Conservation (phyloP, 208 protist species). For the Trypanosoma melophagium region DNA sequence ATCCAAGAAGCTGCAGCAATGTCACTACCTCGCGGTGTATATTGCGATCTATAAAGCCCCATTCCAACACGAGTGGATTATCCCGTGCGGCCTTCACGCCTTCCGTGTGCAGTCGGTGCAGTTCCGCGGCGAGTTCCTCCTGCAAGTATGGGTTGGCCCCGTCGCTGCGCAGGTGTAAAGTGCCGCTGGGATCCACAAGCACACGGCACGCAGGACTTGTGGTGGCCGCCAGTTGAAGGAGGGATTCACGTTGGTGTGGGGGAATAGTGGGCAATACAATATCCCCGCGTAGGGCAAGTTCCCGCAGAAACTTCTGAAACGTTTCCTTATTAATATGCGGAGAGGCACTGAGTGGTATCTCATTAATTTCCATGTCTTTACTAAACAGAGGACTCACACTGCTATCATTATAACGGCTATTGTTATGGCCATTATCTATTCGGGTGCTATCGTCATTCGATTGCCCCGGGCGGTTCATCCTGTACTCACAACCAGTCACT, state of each 20-base stretch:
- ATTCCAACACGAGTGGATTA: constrained; percentile 13
- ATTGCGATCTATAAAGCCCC: constrained; percentile 29
- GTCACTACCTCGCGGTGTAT: constrained; percentile 27
- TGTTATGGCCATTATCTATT: no score
- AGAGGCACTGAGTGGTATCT: neutral
- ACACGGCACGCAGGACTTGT: constrained; percentile 15
- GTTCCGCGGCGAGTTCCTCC: constrained; percentile 3
- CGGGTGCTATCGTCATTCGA: no score
- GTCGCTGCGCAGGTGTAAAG: constrained; percentile 22
- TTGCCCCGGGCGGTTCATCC: no score
- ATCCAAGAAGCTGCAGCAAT: constrained; percentile 28
- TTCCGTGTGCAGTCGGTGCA: constrained; percentile 18
- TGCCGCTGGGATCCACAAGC: constrained; percentile 14
- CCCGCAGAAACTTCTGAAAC: constrained; percentile 16
- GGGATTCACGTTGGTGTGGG: constrained; percentile 4
- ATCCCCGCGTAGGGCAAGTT: constrained; percentile 21
- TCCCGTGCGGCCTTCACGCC: neutral
- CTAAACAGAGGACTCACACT: no score
- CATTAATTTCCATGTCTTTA: neutral
- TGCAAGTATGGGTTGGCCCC: constrained; percentile 22
- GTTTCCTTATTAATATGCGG: neutral
- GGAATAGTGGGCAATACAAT: constrained; percentile 8
- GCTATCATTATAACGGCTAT: no score
- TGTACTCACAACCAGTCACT: no score
- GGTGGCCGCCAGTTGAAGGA: constrained; percentile 15